Base-by-base conservation (phyloP, 176 grass and related monocot species). In the Guadua angustifolia region DNA sequence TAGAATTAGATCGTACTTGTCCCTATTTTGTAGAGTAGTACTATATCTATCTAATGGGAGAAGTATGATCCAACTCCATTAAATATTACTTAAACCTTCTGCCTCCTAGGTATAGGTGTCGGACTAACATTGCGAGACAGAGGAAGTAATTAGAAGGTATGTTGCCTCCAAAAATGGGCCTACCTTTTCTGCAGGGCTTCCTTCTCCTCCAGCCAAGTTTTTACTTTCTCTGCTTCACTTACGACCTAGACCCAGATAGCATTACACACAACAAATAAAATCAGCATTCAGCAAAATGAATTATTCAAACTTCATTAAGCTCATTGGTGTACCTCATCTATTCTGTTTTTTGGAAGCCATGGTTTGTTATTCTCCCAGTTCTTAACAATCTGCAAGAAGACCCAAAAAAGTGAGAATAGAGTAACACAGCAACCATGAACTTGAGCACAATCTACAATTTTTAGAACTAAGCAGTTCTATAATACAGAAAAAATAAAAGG, bases 361-460 rank as follows among this genome's bases (percentile, higher is more conserved):
- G 97, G 52, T 79, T 96, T 99, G 68, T 89, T 89, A 46, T 86
- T 84, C 63, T 99, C 97, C 97, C 97, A 99, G 74, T 94, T 99
- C 62, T 83, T 89, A 50, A 94, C 75, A 66, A 99, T 99, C 97
- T 99, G 84, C 79, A 82, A 75, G 56, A 78, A 62, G 32, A 44
- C 0, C 45, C 52, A 66, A 29, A 29, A 33, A 10, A 12, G 47
- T 86, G 14, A 83, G 73, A 83, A 86, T n/a, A 33, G 0, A 66
- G 19, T 33, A 79, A 82, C 47, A 67, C 66, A 59, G 21, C 12
- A 69, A 61, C 16, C 39, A 52, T 69, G 40, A 21, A 75, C 35
- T 68, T 19, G 33, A 55, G 24, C 25, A 85, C 24, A 18, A 25
- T 68, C 36, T 76, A 68, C 7, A 58, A 43, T 8, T 42, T 77